Evolutionary conservation across 257 asterid species (phyloP), one percentile per base, ranked within the genome.

Genomic region (Lycium ferocissimum): DNA sequence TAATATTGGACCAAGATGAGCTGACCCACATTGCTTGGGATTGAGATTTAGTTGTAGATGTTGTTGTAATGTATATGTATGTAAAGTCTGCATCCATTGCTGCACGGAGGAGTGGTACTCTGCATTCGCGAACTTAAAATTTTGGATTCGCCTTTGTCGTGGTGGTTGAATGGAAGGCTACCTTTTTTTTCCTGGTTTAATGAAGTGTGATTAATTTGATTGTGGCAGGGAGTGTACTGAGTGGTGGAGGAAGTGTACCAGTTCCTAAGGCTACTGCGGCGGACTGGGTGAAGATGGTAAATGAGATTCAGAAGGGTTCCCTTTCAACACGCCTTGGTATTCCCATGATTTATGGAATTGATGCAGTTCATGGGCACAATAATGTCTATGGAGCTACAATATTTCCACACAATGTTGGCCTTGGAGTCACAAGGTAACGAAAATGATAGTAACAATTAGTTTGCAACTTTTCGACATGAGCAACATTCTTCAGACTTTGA

Each of bases 371-470:
- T 5, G 87, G 84, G 62, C 79, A 85, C 51, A 85, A 38, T 57
- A 85, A 85, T 79, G 87, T 80, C 20, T 85, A 85, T 45, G 80
- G 80, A 45, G 87, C 87, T 13, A 85, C 87, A 57, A 80, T 85
- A 38, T 85, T 85, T 33, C 87, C 87, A n/a, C 87, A 85, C 82
- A 85, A 85, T 67, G 81, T 85, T 80, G 87, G 87, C n/a, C 87
- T 85, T 80, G 87, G 87, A 63, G 87, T 67, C 56, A 80, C 87
- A 9, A 80, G 87, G 87, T 81, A 79, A 78, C 4, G 26, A 33
- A 49, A 33, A 78, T 14, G 0, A 3, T 13, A 0, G 49, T 14
- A 26, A 35, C 49, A 14, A 26, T 26, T 26, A 26, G 33, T 26
- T 26, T 26, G 33, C 33, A 26, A 26, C 33, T 26, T 26, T 26